Evolutionary conservation across 2,329 filamentous ascomycete species (phyloP).

Genomic region (Madurella mycetomatis): DNA sequence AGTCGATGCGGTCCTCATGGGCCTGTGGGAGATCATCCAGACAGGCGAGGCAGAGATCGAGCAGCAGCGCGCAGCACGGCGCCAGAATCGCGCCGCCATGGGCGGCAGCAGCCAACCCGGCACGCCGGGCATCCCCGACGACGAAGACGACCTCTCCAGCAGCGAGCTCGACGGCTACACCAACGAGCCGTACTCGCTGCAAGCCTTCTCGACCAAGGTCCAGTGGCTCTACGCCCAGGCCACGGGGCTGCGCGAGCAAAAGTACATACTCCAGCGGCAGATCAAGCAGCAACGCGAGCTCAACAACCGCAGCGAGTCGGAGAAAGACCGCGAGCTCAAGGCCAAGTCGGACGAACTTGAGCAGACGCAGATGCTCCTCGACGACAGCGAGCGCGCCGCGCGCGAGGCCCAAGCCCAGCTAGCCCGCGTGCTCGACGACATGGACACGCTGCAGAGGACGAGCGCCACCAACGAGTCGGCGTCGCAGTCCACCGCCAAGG

Average conservation of each 20-base stretch:
- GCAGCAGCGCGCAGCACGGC: slow-evolving; percentile 50
- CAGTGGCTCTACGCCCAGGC: slow-evolving; percentile 73
- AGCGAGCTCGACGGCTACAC: slow-evolving; percentile 53
- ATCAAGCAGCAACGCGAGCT: slow-evolving; percentile 94
- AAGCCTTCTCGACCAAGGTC: slow-evolving; percentile 73
- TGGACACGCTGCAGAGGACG: slow-evolving; percentile 37
- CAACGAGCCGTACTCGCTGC: slow-evolving; percentile 64
- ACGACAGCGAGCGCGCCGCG: slow-evolving; percentile 33
- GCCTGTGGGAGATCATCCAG: slow-evolving; percentile 56
- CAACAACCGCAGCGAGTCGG: slow-evolving; percentile 77
- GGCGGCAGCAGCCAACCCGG: slow-evolving; percentile 34
- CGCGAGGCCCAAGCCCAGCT: slow-evolving; percentile 46
- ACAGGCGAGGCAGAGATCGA: slow-evolving; percentile 53
- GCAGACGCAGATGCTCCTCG: slow-evolving; percentile 28
- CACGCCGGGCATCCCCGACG: slow-evolving; percentile 36
- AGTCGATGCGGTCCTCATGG: slow-evolving; percentile 51
- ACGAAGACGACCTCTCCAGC: slow-evolving; percentile 58
- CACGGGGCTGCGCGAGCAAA: slow-evolving; percentile 79
- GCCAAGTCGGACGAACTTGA: slow-evolving; percentile 55
- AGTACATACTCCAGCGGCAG: slow-evolving; percentile 81
- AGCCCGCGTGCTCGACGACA: slow-evolving; percentile 43
- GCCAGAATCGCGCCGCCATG: slow-evolving; percentile 48
- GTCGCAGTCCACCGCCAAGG: slow-evolving; percentile 31
- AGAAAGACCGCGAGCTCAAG: slow-evolving; percentile 62
- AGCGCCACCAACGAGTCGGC: slow-evolving; percentile 28